These are phyloP conservation scores for Jaapia argillacea DNA, from an alignment of 768 basidiomycete genomes.

Conservation along the genomic window DNA sequence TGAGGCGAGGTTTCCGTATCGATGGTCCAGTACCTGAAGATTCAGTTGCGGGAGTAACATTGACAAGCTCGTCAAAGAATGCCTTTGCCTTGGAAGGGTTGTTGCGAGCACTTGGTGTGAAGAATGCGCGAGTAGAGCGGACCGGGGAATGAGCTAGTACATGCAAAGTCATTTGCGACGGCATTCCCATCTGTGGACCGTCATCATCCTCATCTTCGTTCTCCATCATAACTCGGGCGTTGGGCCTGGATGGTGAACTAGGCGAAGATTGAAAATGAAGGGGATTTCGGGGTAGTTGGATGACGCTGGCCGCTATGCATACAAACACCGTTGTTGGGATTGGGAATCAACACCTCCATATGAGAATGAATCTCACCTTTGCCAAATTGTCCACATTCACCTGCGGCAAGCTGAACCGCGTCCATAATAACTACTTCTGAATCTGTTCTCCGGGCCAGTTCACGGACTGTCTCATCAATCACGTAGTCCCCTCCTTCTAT, in stretches of 20 bases:
- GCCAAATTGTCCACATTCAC: conserved; percentile 82
- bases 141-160: conserved; percentile 24
- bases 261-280: conserved; percentile 52
- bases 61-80: conserved; percentile 74
- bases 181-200: conserved; percentile 25
- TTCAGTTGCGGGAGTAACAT: conserved; percentile 32
- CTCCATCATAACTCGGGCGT: conserved; percentile 17
- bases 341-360: background rate
- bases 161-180: conserved; percentile 38
- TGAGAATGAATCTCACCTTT: conserved; percentile 36
- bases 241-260: conserved; percentile 18
- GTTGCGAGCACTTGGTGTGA: conserved; percentile 20
- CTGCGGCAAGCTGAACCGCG: conserved; percentile 74
- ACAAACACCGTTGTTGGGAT: conserved; percentile 1
- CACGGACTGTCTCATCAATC: conserved; percentile 68
- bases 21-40: conserved; percentile 9
- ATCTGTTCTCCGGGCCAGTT: conserved; percentile 61
- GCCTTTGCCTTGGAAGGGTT: conserved; percentile 40
- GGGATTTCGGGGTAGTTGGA: conserved; percentile 67
- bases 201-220: conserved; percentile 42
- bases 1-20: conserved; percentile 48
- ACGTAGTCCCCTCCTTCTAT: conserved; percentile 83
- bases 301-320: conserved; percentile 51
- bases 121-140: conserved; percentile 4
- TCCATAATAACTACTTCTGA: conserved; percentile 84